Conservation (phyloP, 164 flowering plant genomes). For the Piper betle region DNA sequence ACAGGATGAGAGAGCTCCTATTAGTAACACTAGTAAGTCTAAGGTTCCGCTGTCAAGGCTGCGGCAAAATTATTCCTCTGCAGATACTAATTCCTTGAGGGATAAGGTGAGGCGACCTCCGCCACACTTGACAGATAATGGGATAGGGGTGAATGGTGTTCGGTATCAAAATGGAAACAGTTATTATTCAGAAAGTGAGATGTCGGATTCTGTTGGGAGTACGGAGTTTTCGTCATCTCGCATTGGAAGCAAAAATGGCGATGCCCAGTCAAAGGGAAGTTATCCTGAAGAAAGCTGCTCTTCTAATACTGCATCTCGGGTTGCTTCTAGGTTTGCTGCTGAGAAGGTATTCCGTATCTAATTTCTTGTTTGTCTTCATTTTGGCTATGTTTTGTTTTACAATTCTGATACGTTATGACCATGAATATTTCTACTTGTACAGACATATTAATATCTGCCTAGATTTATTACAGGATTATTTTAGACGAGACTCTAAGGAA, state of each 20-base stretch:
- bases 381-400: background rate
- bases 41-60: slow-evolving; percentile 7
- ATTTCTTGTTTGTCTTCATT: background rate
- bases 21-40: slow-evolving; percentile 11
- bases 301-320: slow-evolving; percentile 36
- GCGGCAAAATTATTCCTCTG: slow-evolving; percentile 12
- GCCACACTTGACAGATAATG: slow-evolving; percentile 4
- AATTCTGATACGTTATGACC: background rate
- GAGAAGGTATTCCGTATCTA: slow-evolving; percentile 24
- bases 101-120: slow-evolving; percentile 10
- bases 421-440: background rate
- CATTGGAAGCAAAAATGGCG: slow-evolving; percentile 26
- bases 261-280: slow-evolving; percentile 14
- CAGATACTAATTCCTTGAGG: slow-evolving; percentile 26
- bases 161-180: slow-evolving; percentile 21
- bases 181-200: slow-evolving; percentile 53
- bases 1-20: slow-evolving; percentile 21
- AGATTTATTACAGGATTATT: slow-evolving; percentile 18
- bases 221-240: slow-evolving; percentile 45
- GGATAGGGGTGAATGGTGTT: slow-evolving; percentile 16
- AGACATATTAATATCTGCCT: background rate
- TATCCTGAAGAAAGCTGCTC: slow-evolving; percentile 39
- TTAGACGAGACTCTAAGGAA: slow-evolving; percentile 13
- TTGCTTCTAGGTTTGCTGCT: slow-evolving; percentile 17
- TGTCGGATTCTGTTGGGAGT: slow-evolving; percentile 61